Conservation (phyloP, 1,139 yeast genomes). For the Scheffersomyces titani region DNA sequence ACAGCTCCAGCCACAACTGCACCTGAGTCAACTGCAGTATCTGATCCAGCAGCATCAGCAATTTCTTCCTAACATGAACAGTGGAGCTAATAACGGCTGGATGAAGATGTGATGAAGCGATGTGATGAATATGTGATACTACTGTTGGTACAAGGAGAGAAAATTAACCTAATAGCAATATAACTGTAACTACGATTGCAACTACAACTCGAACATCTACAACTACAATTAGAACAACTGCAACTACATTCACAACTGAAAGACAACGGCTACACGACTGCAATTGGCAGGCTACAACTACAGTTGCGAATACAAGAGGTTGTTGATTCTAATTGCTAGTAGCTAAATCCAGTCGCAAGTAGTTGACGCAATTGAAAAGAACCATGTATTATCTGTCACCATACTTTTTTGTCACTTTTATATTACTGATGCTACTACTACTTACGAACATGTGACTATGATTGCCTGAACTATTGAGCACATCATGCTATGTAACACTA, state of each 20-base stretch:
- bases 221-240: constrained; percentile 4
- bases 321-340: not conserved
- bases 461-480: not conserved
- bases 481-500: not conserved
- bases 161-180: not conserved
- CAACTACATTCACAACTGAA: too few species aligned
- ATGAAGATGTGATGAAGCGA: not conserved
- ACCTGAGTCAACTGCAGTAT: not conserved
- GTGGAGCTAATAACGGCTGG: not conserved
- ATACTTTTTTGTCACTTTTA: not conserved
- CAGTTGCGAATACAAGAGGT: not conserved
- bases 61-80: not conserved
- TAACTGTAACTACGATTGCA: not conserved
- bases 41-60: not conserved
- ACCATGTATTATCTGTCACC: not conserved
- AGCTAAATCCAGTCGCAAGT: not conserved
- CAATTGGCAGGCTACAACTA: not conserved
- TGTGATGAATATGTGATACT: not conserved
- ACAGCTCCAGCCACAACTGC: not conserved
- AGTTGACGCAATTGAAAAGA: not conserved
- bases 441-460: not conserved
- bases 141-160: not conserved
- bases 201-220: not conserved
- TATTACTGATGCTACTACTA: not conserved
- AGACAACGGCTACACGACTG: not conserved